Base-by-base conservation (phyloP, 352 stramenopile genomes). In the Phytophthora uliginosa region DNA sequence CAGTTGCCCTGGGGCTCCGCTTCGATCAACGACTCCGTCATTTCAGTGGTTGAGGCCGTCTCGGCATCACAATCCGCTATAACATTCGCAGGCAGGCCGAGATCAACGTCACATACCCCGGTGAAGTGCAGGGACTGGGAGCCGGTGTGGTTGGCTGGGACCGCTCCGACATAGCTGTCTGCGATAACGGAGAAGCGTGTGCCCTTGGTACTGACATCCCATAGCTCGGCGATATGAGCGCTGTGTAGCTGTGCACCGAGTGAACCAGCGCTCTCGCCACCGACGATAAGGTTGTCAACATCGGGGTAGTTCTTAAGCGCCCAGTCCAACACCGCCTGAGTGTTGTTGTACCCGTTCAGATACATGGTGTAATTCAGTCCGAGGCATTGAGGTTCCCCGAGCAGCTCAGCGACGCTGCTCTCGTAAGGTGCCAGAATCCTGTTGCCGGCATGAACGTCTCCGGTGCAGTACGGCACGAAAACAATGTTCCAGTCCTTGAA, bases 401-500 rank as follows among this genome's bases (percentile, higher is more conserved):
- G 68, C 17, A 84, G 42, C n/a, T 58, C 47, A 10, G 73, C 77
- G 17, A 79, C 36, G 42, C 34, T 59, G 42, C 73, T 76, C 45
- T 83, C 68, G 18, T 60, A 67, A 8, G 52, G 6, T 7, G 15
- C 57, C 7, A 65, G 31, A 7, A 77, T 31, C 4, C 59, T 51
- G 73, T 79, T 87, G 36, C 85, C 83, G 0, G 79, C 55, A 42
- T 90, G 82, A 45, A 91, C 65, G 26, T 93, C 83, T 42, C 83
- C 79, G 17, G 83, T 90, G 66, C 85, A 92, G 66, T 91, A 91
- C 12, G 82, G 82, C 8, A 93, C 58, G 66, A 87, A 80, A 20
- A 93, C 82, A 53, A 91, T 81, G 74, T 86, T 88, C 83, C 82
- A 93, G 76, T 90, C 83, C 51, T 79, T 79, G 56, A 91, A 90